These are phyloP conservation scores for Maudiozyma bulderi DNA, from an alignment of 805 yeast species.

Conservation along the genomic window DNA sequence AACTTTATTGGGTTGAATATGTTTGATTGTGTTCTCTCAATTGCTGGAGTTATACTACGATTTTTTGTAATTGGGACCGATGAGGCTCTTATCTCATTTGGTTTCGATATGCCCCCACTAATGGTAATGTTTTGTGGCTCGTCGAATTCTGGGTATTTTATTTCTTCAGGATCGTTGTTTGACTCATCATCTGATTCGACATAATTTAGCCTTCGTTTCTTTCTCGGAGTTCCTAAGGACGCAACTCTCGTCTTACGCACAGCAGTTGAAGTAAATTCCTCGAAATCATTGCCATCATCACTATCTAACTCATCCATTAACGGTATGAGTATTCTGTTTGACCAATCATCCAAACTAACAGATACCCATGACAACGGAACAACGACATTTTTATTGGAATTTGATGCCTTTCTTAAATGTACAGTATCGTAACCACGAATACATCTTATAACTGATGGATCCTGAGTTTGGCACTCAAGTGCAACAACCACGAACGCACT, in stretches of 20 bases:
- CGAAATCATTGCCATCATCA: neutral
- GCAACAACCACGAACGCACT: slow-evolving; percentile 39
- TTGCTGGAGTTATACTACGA: no score
- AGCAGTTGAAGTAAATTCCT: neutral
- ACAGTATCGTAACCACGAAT: slow-evolving; percentile 53
- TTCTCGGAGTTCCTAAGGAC: neutral
- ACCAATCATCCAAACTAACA: slow-evolving; percentile 30
- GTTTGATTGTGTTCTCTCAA: no score
- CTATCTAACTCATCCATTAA: neutral
- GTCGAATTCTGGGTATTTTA: neutral
- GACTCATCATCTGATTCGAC: neutral
- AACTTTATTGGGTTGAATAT: no score
- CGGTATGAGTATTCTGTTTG: slow-evolving; percentile 11
- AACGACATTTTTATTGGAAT: slow-evolving; percentile 12
- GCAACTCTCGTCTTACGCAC: no score
- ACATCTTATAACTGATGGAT: slow-evolving; percentile 35
- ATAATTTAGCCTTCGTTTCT: neutral
- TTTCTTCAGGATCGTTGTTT: no score
- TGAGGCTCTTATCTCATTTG: no score
- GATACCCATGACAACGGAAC: slow-evolving; percentile 26
- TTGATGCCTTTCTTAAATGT: slow-evolving; percentile 25
- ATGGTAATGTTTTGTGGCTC: no score
- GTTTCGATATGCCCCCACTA: no score
- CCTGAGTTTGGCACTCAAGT: slow-evolving; percentile 24
- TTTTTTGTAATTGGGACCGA: no score